Evolutionary conservation across 139 green algal genomes (phyloP), one percentile per base, ranked within the genome.

Genomic region (Chlamydomonas incerta): DNA sequence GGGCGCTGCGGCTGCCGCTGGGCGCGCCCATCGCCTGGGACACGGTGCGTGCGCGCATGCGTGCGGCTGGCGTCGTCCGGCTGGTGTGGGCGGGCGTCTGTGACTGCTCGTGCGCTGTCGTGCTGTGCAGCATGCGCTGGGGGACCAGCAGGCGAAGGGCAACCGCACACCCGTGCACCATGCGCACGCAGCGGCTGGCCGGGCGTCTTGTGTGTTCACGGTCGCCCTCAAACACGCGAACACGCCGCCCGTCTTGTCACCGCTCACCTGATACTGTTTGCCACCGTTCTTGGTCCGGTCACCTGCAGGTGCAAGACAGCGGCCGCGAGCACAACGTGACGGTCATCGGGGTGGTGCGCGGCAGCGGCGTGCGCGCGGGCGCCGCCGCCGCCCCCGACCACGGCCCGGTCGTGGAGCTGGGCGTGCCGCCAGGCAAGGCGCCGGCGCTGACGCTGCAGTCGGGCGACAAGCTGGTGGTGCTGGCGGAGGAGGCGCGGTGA

Each of bases 391-490:
- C 3, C 17, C n/a, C 14, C 55, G 65, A 37, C 34, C 55, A 17
- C 70, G 33, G 62, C 8, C 37, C 14, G 9, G 24, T 46, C 21
- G 29, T 86, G 41, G 50, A 77, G 50, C 68, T 88, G 74, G 87
- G 46, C 24, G 69, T 86, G 47, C 58, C 55, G 13, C 31, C 63
- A 46, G 11, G 37, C 63, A 5, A 20, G 37, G 41, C 75, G 28
- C 66, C 47, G 23, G 47, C 85, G 74, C 47, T 90, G 17, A 26
- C 28, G 47, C 55, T 88, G 28, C 21, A n/a, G 21, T 33, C 28
- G 1, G 87, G 81, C 5, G 87, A 90, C 35, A 86, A 86, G 74
- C n/a, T 90, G 69, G 87, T 90, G 65, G 81, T 90, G 33, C 41
- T 90, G 69, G 76, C 87, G 58, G 62, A 71, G 33, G 66, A 85